Percentiles rank a stretch among this genome's conserved stretches.
phyloP scores from a whole-genome alignment of 345 rosid species.

The Carallia brachiata region DNA sequence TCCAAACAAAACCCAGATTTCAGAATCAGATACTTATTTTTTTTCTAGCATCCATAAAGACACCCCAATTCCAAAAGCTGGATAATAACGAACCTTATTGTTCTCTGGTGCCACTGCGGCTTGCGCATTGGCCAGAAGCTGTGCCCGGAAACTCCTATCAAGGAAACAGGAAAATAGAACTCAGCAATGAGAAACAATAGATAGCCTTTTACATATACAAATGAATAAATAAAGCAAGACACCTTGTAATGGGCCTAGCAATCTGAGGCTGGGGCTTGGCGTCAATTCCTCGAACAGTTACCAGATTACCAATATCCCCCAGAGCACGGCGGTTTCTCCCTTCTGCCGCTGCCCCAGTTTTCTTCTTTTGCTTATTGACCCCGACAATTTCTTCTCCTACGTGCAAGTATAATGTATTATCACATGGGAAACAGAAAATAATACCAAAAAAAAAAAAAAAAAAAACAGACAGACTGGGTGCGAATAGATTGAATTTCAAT shows the following conservation, averaged over 20 bases:
- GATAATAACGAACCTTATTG: conserved; percentile 43
- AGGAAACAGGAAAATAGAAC: conserved; percentile 8
- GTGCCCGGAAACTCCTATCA: conserved; percentile 69
- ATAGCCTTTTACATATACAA: no score
- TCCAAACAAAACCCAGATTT: conserved; percentile 7
- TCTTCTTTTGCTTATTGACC: conserved; percentile 43
- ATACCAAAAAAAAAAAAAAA: no score
- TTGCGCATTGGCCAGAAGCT: conserved; percentile 82
- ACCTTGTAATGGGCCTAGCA: conserved; percentile 82
- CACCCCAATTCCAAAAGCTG: background rate
- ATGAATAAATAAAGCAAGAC: background rate
- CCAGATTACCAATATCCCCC: conserved; percentile 84
- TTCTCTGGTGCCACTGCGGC: conserved; percentile 60
- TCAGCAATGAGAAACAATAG: background rate
- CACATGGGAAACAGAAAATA: no score
- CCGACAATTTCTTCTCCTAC: conserved; percentile 51
- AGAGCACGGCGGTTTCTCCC: conserved; percentile 74
- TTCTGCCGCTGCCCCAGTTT: conserved; percentile 42
- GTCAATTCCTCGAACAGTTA: conserved; percentile 44
- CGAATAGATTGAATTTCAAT: no score
- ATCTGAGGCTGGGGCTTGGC: conserved; percentile 46
- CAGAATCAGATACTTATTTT: background rate
- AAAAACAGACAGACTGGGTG: no score
- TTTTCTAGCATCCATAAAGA: background rate
- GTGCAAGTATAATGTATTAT: no score